Evolutionary conservation across 306 rosid genomes (phyloP), one percentile per base, ranked within the genome.

Genomic region (Cucumis cinereus): DNA sequence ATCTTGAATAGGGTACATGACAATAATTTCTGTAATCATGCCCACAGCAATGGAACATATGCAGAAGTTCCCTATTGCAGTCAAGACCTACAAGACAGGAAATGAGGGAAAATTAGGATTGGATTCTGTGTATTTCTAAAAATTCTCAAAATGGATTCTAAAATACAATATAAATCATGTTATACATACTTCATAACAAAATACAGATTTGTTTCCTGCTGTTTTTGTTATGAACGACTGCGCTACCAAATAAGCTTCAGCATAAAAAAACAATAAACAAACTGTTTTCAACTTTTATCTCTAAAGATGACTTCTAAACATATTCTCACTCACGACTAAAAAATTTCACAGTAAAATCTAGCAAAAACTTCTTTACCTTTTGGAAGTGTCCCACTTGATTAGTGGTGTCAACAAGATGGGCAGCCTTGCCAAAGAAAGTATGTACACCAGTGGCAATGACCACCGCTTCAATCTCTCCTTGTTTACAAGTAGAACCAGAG

Each of bases 301-400:
- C 30, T 10, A 40, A 66, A 38, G 52, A 66, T 66, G 52, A 6
- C 52, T 63, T 63, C 47, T 17, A 36, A 63, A 7, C 69, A 8
- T 3, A 1, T 14, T 1, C 73, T 40, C 4, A 40, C 12, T 40
- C 40, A 57, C 9, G 8, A 40, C 11, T 28, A 76, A 74, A 68
- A 77, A 60, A 23, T 4, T 22, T 50, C 58, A 49, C 35, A 60
- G 17, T 6, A 70, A 45, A 20, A 24, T 58, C 38, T 64, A 67
- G 62, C 33, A 67, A 67, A 10, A 41, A 10, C 73, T 43, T 50
- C 55, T 86, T 77, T 86, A 82, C 98, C 97, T 91, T 81, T 83
- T 94, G 98, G 83, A 94, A 94, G 88, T 94, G 98, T 20, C 98
- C 98, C 61, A 94, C 98, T 89, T 94, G 96, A 82, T 94, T 94